Conservation (phyloP, 768 basidiomycete genomes). For the button mushroom (Agaricus bisporus) region DNA sequence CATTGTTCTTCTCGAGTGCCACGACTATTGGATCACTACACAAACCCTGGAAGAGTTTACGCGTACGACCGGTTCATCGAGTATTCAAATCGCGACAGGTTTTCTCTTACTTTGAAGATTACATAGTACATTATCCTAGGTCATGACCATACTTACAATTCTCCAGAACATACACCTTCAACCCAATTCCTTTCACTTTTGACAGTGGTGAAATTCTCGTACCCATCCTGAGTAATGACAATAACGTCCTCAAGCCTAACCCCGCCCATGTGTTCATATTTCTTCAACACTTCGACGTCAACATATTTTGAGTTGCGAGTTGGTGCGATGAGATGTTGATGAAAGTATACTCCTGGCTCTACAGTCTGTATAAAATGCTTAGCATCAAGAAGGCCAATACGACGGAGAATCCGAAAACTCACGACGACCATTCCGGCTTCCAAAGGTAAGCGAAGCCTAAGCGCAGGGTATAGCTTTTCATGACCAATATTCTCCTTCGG, state of each 20-base stretch:
- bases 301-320: slow-evolving; percentile 61
- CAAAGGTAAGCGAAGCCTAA: slow-evolving; percentile 73
- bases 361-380: slow-evolving; percentile 52
- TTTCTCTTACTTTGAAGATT: too few relatives aligned
- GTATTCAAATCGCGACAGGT: too few relatives aligned
- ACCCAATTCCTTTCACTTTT: slow-evolving; percentile 79
- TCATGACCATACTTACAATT: slow-evolving; percentile 16
- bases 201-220: slow-evolving; percentile 83
- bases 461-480: slow-evolving; percentile 69
- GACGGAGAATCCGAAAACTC: slow-evolving; percentile 23
- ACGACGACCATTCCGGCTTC: slow-evolving; percentile 83
- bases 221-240: slow-evolving; percentile 64
- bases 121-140: too few relatives aligned
- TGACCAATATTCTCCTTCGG: slow-evolving; percentile 34
- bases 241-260: slow-evolving; percentile 94
- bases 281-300: slow-evolving; percentile 58
- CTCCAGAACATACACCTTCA: slow-evolving; percentile 76
- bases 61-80: too few relatives aligned
- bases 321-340: slow-evolving; percentile 65
- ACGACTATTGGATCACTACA: too few relatives aligned
- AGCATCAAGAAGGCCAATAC: background rate
- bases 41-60: too few relatives aligned
- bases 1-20: too few relatives aligned
- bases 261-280: slow-evolving; percentile 81
- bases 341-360: slow-evolving; percentile 89